phyloP scores from a whole-genome alignment of 306 rosid species.

The Rosa chinensis region DNA sequence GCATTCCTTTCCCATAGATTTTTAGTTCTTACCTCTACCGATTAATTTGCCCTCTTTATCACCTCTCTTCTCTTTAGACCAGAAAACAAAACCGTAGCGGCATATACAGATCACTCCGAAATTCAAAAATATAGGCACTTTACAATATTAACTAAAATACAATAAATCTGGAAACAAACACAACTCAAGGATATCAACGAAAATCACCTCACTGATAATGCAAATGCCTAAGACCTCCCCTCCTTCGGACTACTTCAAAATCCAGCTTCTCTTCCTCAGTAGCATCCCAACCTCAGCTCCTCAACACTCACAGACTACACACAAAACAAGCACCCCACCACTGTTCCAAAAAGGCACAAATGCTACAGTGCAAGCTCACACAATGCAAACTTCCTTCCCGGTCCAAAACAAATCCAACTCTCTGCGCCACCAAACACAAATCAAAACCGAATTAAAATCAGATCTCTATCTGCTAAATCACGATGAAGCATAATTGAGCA shows the following conservation, averaged over 20 bases:
- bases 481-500: not conserved
- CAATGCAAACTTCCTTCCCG: conserved; percentile 10
- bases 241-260: conserved; percentile 29
- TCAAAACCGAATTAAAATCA: conserved; percentile 31
- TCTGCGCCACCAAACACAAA: conserved; percentile 29
- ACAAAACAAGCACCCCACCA: not conserved
- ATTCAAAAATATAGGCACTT: not conserved
- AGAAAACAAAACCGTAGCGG: not conserved
- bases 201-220: conserved; percentile 31
- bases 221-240: conserved; percentile 65
- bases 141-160: not conserved
- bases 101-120: not conserved
- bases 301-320: conserved; percentile 19
- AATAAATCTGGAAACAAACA: not conserved
- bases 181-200: conserved; percentile 9
- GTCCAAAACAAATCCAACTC: conserved; percentile 27
- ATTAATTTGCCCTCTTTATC: not conserved
- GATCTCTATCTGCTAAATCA: conserved; percentile 40
- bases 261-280: conserved; percentile 23
- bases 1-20: not conserved
- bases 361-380: conserved; percentile 13
- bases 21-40: not conserved
- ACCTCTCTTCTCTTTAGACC: not conserved
- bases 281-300: conserved; percentile 32
- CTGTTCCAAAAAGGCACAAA: not conserved